Percentiles rank a stretch among this genome's conserved stretches.
Conservation (phyloP, 495 filamentous ascomycete species). For the Schizothecium vesticola region DNA sequence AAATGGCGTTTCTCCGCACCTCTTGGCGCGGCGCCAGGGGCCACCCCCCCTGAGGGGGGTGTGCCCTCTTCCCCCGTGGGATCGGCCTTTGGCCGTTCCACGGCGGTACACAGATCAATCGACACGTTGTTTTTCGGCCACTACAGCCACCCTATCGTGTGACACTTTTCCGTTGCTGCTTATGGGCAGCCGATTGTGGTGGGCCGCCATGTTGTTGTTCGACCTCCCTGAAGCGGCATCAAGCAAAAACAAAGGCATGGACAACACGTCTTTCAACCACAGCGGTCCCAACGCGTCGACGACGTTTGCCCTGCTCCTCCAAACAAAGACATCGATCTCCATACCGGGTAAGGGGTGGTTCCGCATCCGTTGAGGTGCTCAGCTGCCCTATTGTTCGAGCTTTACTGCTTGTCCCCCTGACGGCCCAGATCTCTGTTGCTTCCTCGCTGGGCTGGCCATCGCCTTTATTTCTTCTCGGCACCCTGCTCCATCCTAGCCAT, state of each 20-base stretch:
- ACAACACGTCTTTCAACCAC: not conserved
- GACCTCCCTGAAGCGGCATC: not conserved
- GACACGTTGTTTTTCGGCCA: too few relatives aligned
- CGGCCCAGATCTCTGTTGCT: not conserved
- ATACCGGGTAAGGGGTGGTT: not conserved
- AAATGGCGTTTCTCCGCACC: too few relatives aligned
- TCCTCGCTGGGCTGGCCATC: not conserved
- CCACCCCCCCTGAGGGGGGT: too few relatives aligned
- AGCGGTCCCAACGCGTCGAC: not conserved
- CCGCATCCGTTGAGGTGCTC: not conserved
- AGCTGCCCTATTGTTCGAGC: not conserved
- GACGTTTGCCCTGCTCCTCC: not conserved
- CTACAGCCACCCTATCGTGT: too few relatives aligned
- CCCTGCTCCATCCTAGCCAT: not conserved
- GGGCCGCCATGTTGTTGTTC: too few relatives aligned
- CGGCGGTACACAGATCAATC: too few relatives aligned
- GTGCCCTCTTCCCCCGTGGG: too few relatives aligned
- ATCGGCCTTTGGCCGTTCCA: too few relatives aligned
- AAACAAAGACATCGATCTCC: not conserved
- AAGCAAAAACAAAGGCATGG: not conserved
- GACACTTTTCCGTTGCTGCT: not conserved
- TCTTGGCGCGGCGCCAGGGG: too few relatives aligned
- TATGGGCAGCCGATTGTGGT: not conserved
- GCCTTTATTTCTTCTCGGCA: not conserved
- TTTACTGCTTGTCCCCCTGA: not conserved